Evolutionary conservation across 306 rosid genomes (phyloP).

Genomic region (Ceratonia siliqua): DNA sequence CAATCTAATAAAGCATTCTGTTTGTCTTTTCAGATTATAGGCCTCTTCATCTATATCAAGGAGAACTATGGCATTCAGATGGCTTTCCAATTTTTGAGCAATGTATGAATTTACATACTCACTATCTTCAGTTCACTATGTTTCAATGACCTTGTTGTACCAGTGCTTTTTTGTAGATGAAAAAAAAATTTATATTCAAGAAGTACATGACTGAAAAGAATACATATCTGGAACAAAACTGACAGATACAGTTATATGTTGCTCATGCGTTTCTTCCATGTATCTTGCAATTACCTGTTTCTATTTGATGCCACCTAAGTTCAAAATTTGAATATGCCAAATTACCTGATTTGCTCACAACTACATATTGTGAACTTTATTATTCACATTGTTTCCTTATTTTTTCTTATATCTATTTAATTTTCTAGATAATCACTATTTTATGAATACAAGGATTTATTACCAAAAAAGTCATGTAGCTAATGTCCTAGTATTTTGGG

Average conservation of each 20-base stretch:
- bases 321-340: slow-evolving; percentile 23
- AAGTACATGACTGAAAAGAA: slow-evolving; percentile 23
- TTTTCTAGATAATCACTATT: slow-evolving; percentile 9
- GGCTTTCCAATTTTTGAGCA: slow-evolving; percentile 88
- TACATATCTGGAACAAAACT: slow-evolving; percentile 11
- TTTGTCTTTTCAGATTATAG: slow-evolving; percentile 53
- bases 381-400: background rate
- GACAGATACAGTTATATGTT: slow-evolving; percentile 25
- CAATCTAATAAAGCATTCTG: slow-evolving; percentile 6
- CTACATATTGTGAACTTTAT: background rate
- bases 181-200: slow-evolving; percentile 21
- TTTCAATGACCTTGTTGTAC: slow-evolving; percentile 26
- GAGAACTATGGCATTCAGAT: slow-evolving; percentile 63
- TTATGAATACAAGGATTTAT: background rate
- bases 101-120: slow-evolving; percentile 53
- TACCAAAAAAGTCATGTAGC: slow-evolving; percentile 12
- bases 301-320: background rate
- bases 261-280: background rate
- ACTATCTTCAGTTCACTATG: slow-evolving; percentile 29
- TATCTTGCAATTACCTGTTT: background rate
- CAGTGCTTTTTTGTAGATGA: slow-evolving; percentile 21
- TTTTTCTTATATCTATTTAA: background rate
- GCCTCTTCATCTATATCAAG: slow-evolving; percentile 61
- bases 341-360: slow-evolving; percentile 2
- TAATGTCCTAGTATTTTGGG: slow-evolving; percentile 1